phyloP scores from a whole-genome alignment of 2,329 filamentous ascomycete species.

The Fusarium stilboides region DNA sequence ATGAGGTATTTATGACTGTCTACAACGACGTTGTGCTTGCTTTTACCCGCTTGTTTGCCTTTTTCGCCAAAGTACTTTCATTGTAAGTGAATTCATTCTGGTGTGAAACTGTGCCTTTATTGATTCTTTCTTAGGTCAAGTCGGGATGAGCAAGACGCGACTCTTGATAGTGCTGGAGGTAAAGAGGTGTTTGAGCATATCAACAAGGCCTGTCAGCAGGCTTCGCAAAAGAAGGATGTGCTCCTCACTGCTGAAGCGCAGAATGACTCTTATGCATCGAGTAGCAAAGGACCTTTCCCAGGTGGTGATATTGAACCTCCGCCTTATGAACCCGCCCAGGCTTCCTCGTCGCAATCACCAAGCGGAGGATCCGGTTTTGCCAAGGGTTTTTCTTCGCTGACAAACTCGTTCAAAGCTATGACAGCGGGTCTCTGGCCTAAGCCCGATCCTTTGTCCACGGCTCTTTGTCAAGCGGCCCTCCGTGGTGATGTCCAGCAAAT shows the following conservation, averaged over 20 bases:
- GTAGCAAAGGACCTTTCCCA: constrained; percentile 33
- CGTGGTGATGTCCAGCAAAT: constrained; percentile 55
- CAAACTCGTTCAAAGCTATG: constrained; percentile 56
- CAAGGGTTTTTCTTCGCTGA: constrained; percentile 51
- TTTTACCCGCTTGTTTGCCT: constrained; percentile 48
- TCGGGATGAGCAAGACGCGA: constrained; percentile 47
- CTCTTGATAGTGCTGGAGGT: constrained; percentile 36
- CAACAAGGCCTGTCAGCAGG: constrained; percentile 34
- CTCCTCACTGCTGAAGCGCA: constrained; percentile 19
- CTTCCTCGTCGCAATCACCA: constrained; percentile 31
- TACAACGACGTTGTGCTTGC: constrained; percentile 47
- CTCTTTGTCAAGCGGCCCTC: constrained; percentile 55
- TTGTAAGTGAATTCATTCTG: constrained; percentile 39
- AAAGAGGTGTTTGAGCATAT: constrained; percentile 43
- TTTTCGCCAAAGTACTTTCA: constrained; percentile 42
- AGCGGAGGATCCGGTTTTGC: constrained; percentile 35
- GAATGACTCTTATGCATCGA: constrained; percentile 23
- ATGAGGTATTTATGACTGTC: constrained; percentile 47
- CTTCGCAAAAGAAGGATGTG: constrained; percentile 38
- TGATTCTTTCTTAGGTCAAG: constrained; percentile 20
- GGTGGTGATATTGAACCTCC: constrained; percentile 42
- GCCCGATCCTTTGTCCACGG: constrained; percentile 57
- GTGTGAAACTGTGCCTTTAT: neutral
- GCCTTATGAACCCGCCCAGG: constrained; percentile 41
- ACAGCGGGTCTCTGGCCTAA: constrained; percentile 52